These are phyloP conservation scores for Xylaria nigripes DNA, from an alignment of 495 filamentous ascomycete species.

Conservation along the genomic window DNA sequence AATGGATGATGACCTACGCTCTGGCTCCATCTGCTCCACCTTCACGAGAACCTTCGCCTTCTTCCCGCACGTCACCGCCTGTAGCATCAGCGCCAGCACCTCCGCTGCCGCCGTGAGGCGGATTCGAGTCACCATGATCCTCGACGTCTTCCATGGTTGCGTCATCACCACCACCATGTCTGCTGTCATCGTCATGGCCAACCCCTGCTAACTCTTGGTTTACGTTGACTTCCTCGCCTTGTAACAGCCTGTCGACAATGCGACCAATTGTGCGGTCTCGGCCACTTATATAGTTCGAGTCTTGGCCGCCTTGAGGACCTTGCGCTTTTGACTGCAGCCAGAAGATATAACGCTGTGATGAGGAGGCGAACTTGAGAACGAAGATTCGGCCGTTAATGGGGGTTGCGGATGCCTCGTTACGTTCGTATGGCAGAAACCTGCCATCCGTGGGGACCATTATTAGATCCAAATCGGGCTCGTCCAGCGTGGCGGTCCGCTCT, in stretches of 20 bases:
- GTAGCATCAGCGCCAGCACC: conserved; percentile 81
- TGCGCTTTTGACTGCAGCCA: conserved; percentile 91
- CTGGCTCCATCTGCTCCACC: conserved; percentile 92
- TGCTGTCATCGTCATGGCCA: conserved; percentile 52
- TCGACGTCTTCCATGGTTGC: conserved; percentile 82
- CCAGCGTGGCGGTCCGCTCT: conserved; percentile 27
- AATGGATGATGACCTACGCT: conserved; percentile 81
- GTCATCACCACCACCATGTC: conserved; percentile 57
- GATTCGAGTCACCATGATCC: conserved; percentile 49
- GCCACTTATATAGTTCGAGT: conserved; percentile 68
- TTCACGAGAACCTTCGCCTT: conserved; percentile 78
- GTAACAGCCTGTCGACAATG: conserved; percentile 73
- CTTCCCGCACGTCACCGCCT: conserved; percentile 81
- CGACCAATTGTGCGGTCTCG: conserved; percentile 74
- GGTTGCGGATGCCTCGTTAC: conserved; percentile 37
- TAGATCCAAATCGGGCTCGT: conserved; percentile 27
- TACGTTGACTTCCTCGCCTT: conserved; percentile 86
- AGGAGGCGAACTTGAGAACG: conserved; percentile 89
- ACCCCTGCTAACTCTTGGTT: conserved; percentile 63
- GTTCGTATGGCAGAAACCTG: conserved; percentile 70
- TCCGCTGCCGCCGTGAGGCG: conserved; percentile 56
- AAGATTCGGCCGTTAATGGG: conserved; percentile 86
- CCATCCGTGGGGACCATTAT: conserved; percentile 63
- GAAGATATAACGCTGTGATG: conserved; percentile 83
- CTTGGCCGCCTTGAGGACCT: conserved; percentile 49